Base-by-base conservation (phyloP, 2,329 filamentous ascomycete genomes). In the Ophiocordyceps camponoti-floridani region DNA sequence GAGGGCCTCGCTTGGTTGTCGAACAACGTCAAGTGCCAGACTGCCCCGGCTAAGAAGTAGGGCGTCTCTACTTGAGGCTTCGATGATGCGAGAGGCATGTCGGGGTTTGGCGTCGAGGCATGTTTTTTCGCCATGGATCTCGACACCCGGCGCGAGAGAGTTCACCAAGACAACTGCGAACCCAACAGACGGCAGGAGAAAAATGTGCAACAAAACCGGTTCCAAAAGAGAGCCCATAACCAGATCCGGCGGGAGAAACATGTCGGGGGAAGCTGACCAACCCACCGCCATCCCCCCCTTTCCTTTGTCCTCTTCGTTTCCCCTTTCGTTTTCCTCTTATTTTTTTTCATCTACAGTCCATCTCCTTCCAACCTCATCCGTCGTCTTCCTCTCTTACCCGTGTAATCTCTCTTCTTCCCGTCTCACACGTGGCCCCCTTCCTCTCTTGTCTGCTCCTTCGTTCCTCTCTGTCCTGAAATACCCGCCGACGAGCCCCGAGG, bases 1-100 rank as follows among this genome's bases (percentile, higher is more conserved):
- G 84, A 89, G 64, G 84, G 84, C 52, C 67, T 91, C 59, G 81
- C 79, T 45, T 88, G 84, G 84, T 70, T 89, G 52, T 86, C 82
- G 51, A 85, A 85, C 66, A 88, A 87, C 58, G 80, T 88, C 65
- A 88, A 88, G 67, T 66, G 73, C 7, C 72, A 72, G 40, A 66
- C 70, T 23, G 60, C 67, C 18, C 70, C 71, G 27, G 64, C 62
- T 46, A 75, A 75, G 67, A 75, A 73, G 60, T 75, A 70, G 53
- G 47, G 9, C 18, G 30, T 23, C 23, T 23, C 5, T 23, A 5
- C 23, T 23, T 23, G 23, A 23, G 23, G 23, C 23, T 23, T 23
- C 3, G 23, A 23, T 23, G 23, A 23, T 23, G 23, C 23, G 23
- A 23, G 23, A 23, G 23, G 3, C 23, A 23, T 23, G 23, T 23